Base-by-base conservation (phyloP, 2,329 filamentous ascomycete species). In the Zymoseptoria crescenta region DNA sequence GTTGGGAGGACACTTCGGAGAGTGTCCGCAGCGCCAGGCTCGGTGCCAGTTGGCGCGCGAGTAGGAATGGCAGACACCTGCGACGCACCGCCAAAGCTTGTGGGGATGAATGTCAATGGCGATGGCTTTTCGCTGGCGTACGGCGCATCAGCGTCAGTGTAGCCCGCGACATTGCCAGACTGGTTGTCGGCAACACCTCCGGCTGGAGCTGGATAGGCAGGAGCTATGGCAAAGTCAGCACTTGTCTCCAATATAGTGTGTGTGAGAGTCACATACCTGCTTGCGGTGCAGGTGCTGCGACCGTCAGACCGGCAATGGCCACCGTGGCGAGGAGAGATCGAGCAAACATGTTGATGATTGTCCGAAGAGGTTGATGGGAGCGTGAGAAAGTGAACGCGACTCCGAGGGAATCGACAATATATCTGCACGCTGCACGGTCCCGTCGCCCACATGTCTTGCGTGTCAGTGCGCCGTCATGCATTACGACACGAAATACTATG, bases 1-100 rank as follows among this genome's bases (percentile, higher is more conserved):
- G 79, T 82, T 13, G 80, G 72, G 57, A 79, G 72, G 52, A 65
- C 75, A 75, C 77, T 81, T 56, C 78, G 69, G 59, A 79, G 74
- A 3, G 81, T 75, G 41, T 71, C 74, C 35, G 72, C 75, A 53
- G 74, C 71, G 50, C 72, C 66, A 48, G 71, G 57, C 48, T 50
- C 69, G 65, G 52, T 72, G 59, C 61, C 60, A 8, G 41, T 66
- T 59, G 67, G 71, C 48, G 69, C 69, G 6, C 57, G 62, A 54
- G 67, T 73, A 52, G 62, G 48, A 61, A 73, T 69, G 57, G 75
- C 76, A 50, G 74, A 65, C 54, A 80, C 67, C 56, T 74, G 71
- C 52, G 77, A 79, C 65, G 76, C 74, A 10, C 71, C 68, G 6
- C 76, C 76, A 59, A 80, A 80, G 51, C 68, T 69, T 24, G 72